A percentile compares a stretch with the other conserved stretches of the same genome.
phyloP scores from a whole-genome alignment of 352 stramenopile species.

The Thraustochytrium striatum region DNA sequence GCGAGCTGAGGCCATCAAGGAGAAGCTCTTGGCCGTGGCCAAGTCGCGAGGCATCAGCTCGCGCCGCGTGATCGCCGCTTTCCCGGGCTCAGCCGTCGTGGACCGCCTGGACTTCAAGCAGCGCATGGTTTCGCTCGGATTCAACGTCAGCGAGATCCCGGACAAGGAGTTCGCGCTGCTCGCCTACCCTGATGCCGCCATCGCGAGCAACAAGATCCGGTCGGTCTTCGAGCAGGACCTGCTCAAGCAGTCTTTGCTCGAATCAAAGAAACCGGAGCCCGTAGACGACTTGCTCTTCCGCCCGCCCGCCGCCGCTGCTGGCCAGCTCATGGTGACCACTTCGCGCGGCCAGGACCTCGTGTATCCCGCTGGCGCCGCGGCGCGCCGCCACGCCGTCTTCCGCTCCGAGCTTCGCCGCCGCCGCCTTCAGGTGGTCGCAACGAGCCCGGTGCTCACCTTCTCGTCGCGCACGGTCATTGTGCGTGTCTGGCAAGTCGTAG shows the following conservation, averaged over 20 bases:
- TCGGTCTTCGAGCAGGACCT: slow-evolving; percentile 32
- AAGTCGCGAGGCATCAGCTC: not conserved
- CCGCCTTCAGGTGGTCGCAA: not conserved
- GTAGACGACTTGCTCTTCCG: slow-evolving; percentile 22
- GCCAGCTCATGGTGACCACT: not conserved
- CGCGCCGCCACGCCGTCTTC: too few species aligned
- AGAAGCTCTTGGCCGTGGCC: not conserved
- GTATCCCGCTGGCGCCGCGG: too few species aligned
- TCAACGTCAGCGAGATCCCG: slow-evolving; percentile 28
- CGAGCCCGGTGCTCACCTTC: not conserved
- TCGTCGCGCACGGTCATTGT: not conserved
- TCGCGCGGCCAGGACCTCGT: slow-evolving; percentile 22
- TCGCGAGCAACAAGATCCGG: slow-evolving; percentile 19
- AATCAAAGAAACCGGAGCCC: not conserved
- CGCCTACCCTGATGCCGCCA: not conserved
- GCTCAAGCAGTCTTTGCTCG: not conserved
- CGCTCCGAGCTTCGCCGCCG: not conserved
- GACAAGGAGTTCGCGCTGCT: slow-evolving; percentile 25
- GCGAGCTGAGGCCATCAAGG: slow-evolving; percentile 10
- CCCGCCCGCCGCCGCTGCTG: not conserved
- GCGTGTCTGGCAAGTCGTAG: not conserved
- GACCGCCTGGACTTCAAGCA: slow-evolving; percentile 22
- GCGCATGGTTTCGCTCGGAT: not conserved
- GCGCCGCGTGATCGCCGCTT: not conserved
- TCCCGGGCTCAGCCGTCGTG: not conserved